A percentile compares a stretch with the other conserved stretches of the same genome.
These are phyloP conservation scores for Filobasidium floriforme DNA, from an alignment of 768 basidiomycete species.

Conservation along the genomic window DNA sequence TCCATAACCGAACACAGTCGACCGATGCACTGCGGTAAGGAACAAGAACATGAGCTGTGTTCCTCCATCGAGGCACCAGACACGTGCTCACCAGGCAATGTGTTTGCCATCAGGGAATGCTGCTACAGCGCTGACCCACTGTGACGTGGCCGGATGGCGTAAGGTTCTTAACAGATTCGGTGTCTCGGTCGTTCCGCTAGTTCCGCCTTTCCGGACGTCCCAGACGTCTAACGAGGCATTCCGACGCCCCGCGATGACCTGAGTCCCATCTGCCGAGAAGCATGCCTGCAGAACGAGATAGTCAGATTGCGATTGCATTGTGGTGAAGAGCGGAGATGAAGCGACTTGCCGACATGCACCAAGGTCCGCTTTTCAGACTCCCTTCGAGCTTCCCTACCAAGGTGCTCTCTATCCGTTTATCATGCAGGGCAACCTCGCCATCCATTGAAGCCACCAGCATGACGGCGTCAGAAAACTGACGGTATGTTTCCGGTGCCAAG, in stretches of 20 bases:
- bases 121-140: slow-evolving; percentile 82
- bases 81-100: slow-evolving; percentile 70
- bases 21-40: slow-evolving; percentile 61
- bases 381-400: slow-evolving; percentile 75
- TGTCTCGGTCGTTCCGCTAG: slow-evolving; percentile 56
- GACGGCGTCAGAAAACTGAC: slow-evolving; percentile 67
- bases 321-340: slow-evolving; percentile 9
- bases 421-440: slow-evolving; percentile 87
- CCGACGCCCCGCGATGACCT: slow-evolving; percentile 82
- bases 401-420: slow-evolving; percentile 58
- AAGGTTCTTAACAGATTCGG: slow-evolving; percentile 74
- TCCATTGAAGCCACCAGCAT: slow-evolving; percentile 85
- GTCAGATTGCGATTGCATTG: slow-evolving; percentile 1
- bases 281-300: slow-evolving; percentile 58
- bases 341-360: slow-evolving; percentile 79
- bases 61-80: neutral
- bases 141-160: slow-evolving; percentile 77
- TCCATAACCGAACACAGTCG: slow-evolving; percentile 91
- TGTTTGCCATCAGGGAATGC: slow-evolving; percentile 88
- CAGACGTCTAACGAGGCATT: slow-evolving; percentile 78
- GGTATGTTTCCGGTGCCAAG: slow-evolving; percentile 57
- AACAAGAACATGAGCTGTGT: neutral
- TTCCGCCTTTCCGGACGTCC: slow-evolving; percentile 79
- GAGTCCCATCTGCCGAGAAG: slow-evolving; percentile 81
- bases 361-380: slow-evolving; percentile 86